phyloP scores from a whole-genome alignment of 768 basidiomycete genomes.

The Phylloporus arenicola region DNA sequence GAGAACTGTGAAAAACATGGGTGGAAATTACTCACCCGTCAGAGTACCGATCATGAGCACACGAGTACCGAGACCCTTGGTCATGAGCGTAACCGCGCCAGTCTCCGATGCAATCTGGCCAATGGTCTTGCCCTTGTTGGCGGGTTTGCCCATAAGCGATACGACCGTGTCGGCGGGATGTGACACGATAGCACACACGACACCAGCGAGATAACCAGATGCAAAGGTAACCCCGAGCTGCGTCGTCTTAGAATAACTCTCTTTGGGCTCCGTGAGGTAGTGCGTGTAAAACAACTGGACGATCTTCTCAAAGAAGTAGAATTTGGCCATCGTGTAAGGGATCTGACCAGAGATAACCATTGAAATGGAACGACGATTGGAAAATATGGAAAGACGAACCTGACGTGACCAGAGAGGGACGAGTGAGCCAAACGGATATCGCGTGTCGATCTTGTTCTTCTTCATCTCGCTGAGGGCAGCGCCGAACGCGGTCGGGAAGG shows the following conservation, averaged over 20 bases:
- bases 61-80: conserved; percentile 84
- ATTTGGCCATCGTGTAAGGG: conserved; percentile 99
- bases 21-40: conserved; percentile 31
- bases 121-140: conserved; percentile 75
- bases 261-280: conserved; percentile 77
- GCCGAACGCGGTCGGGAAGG: conserved; percentile 73
- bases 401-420: conserved; percentile 84
- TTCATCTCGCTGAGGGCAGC: conserved; percentile 70
- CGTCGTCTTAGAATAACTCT: conserved; percentile 71
- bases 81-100: conserved; percentile 57
- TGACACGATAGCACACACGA: conserved; percentile 92
- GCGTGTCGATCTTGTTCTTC: conserved; percentile 60
- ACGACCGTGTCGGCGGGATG: conserved; percentile 94
- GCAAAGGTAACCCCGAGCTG: conserved; percentile 87
- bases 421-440: conserved; percentile 81
- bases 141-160: conserved; percentile 87
- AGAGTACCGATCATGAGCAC: conserved; percentile 76
- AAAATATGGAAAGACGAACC: background rate
- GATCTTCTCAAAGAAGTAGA: conserved; percentile 92
- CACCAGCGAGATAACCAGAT: conserved; percentile 92
- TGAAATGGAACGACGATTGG: background rate
- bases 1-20: background rate
- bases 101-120: conserved; percentile 70
- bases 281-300: conserved; percentile 84
- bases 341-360: background rate